phyloP scores from a whole-genome alignment of 352 stramenopile genomes.

The Phytophthora hybrid region DNA sequence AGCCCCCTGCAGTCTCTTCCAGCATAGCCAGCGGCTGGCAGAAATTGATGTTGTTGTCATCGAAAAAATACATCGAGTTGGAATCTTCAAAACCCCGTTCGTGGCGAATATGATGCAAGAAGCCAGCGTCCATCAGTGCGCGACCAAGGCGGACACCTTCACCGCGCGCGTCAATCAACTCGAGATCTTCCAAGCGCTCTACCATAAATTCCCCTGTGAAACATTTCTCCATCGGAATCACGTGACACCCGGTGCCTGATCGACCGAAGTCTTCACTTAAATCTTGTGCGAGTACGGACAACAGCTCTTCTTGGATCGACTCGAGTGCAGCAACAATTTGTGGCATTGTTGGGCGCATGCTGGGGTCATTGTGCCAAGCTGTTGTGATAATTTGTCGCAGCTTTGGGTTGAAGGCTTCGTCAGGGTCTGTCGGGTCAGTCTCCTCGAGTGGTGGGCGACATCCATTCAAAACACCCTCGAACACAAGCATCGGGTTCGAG shows the following conservation, averaged over 20 bases:
- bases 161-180: slow-evolving; percentile 27
- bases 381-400: slow-evolving; percentile 70
- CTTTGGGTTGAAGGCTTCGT: slow-evolving; percentile 37
- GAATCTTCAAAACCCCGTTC: slow-evolving; percentile 44
- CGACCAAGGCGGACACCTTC: slow-evolving; percentile 62
- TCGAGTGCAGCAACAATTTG: slow-evolving; percentile 62
- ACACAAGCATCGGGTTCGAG: slow-evolving; percentile 55
- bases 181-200: slow-evolving; percentile 49
- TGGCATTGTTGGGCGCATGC: slow-evolving; percentile 51
- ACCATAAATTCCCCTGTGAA: slow-evolving; percentile 43
- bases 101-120: slow-evolving; percentile 64
- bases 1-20: slow-evolving; percentile 33
- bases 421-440: slow-evolving; percentile 6
- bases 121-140: slow-evolving; percentile 66
- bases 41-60: slow-evolving; percentile 51
- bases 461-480: slow-evolving; percentile 59
- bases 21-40: slow-evolving; percentile 55
- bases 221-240: slow-evolving; percentile 33
- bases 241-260: slow-evolving; percentile 21
- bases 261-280: slow-evolving; percentile 53
- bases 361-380: slow-evolving; percentile 65
- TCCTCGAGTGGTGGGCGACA: slow-evolving; percentile 54
- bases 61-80: slow-evolving; percentile 60
- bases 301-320: slow-evolving; percentile 67
- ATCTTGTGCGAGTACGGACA: slow-evolving; percentile 54